phyloP scores from a whole-genome alignment of 225 moss, liverwort and hornwort species.

The Takakia lepidozioides region DNA sequence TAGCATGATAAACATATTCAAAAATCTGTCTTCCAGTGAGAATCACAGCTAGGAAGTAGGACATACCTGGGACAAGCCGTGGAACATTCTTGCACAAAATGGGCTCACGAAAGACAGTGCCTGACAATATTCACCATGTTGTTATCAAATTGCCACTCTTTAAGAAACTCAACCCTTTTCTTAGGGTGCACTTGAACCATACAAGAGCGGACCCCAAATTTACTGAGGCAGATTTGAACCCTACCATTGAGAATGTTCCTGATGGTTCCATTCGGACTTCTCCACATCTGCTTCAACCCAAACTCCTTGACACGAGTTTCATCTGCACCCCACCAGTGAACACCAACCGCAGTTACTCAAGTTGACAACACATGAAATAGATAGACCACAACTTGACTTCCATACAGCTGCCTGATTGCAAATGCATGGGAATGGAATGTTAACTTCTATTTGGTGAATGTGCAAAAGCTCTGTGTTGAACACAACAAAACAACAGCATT shows the following conservation, averaged over 20 bases:
- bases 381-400: not conserved
- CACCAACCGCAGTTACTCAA: no score
- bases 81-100: conserved; percentile 90
- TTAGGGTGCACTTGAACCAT: no score
- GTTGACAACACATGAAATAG: not conserved
- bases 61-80: conserved; percentile 49
- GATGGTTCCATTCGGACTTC: conserved; percentile 90
- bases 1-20: no score
- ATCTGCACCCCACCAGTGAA: conserved; percentile 24
- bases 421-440: no score
- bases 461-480: not conserved
- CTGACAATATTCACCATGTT: conserved; percentile 26
- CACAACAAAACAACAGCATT: not conserved
- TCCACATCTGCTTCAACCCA: conserved; percentile 81
- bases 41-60: not conserved
- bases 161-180: no score
- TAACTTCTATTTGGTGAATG: no score
- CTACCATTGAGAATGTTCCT: conserved; percentile 70
- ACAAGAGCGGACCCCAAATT: no score
- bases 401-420: no score
- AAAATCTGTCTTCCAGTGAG: no score
- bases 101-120: conserved; percentile 88
- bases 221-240: not conserved
- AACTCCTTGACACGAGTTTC: conserved; percentile 71
- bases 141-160: no score